Base-by-base conservation (phyloP, 495 filamentous ascomycete species). In the Lichina pygmaea region DNA sequence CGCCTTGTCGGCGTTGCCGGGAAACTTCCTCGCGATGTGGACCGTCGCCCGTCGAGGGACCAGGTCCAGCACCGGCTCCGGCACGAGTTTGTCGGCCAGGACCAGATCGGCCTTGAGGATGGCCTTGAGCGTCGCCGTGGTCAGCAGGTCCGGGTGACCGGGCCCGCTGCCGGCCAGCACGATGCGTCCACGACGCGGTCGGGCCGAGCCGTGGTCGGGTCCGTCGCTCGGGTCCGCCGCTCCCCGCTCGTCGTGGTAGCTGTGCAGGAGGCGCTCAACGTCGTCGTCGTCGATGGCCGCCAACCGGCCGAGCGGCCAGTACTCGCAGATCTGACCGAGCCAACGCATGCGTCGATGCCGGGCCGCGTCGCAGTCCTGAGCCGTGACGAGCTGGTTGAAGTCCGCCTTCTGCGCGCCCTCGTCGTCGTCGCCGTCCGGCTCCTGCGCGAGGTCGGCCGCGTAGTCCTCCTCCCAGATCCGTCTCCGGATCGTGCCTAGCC, bases 261-360 rank as follows among this genome's bases (percentile, higher is more conserved):
- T 70, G 48, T 68, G 59, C 8, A 93, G 63, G 13, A 93, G 70
- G 15, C 60, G 55, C 7, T 80, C 68, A 6, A 93, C 76, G 54
- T 94, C 86, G 12, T 60, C 67, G 54, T 93, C 81, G 10, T 70
- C 73, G 45, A 95, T 75, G 31, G 66, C 64, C 7, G 84, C 83
- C 3, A 97, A 69, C 13, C 79, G 73, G 41, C 71, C 72, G 16
- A 97, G 65, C 2, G 89, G 86, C 91, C 91, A 97, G 60, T 97
- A 97, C 64, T 97, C 89, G 66, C 91, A 97, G 13, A 97, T 86
- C 56, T 97, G 89, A 13, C 77, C 72, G 3, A 97, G 61, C 91
- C 91, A 97, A 24, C 89, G 73, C 63, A 91, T 84, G 38, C 89
- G 67, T 43, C 91, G 66, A 13, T 70, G 82, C 59, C 79, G 84